A percentile compares a stretch with the other conserved stretches of the same genome.
Conservation (phyloP, 257 asterid species). For the Datura wrightii region DNA sequence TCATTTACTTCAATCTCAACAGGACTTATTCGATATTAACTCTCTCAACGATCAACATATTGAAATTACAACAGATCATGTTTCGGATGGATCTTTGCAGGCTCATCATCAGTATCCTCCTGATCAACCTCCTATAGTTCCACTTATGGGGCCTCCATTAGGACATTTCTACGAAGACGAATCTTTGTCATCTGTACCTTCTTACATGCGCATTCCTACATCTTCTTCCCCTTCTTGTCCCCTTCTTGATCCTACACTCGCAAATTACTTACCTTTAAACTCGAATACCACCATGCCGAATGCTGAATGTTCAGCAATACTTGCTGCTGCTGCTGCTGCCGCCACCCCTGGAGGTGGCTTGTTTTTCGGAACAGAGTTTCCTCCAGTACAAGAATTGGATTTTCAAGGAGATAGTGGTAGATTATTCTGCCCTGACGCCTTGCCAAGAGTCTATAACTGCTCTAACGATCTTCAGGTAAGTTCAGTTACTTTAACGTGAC, state of each 20-base stretch:
- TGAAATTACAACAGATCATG: background rate
- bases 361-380: constrained; percentile 55
- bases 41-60: constrained; percentile 48
- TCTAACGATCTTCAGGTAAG: constrained; percentile 75
- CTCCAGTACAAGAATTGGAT: constrained; percentile 63
- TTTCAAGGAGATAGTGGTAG: constrained; percentile 72
- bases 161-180: constrained; percentile 57
- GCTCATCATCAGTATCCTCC: constrained; percentile 36
- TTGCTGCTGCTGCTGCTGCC: constrained; percentile 23
- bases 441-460: constrained; percentile 60
- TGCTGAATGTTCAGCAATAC: constrained; percentile 57
- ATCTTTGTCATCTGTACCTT: constrained; percentile 45
- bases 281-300: constrained; percentile 46
- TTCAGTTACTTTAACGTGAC: background rate
- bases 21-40: constrained; percentile 3
- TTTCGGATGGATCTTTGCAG: background rate
- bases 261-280: constrained; percentile 51
- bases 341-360: constrained; percentile 39
- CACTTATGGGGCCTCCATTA: constrained; percentile 51
- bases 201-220: constrained; percentile 49
- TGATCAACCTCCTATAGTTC: constrained; percentile 38
- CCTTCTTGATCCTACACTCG: constrained; percentile 54
- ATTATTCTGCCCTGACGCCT: constrained; percentile 56
- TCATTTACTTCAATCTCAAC: constrained; percentile 24
- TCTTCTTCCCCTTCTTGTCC: constrained; percentile 47